Percentiles rank a stretch among this genome's conserved stretches.
phyloP scores from a whole-genome alignment of 2,329 filamentous ascomycete genomes.

The Talaromyces islandicus region DNA sequence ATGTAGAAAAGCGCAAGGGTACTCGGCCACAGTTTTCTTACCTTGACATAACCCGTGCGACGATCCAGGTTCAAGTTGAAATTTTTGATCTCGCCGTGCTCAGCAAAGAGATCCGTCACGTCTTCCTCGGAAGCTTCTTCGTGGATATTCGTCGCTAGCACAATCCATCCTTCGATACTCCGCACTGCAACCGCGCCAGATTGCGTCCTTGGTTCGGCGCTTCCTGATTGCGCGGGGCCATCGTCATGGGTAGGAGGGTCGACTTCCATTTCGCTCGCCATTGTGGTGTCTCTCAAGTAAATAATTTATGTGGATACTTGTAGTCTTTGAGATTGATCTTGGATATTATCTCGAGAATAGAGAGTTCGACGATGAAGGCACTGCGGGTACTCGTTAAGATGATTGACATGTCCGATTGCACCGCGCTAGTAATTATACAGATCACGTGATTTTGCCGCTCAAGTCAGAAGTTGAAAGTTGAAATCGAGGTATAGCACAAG shows the following conservation, averaged over 20 bases:
- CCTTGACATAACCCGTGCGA: conserved; percentile 63
- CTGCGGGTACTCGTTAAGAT: background rate
- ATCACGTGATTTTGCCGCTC: background rate
- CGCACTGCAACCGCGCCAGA: conserved; percentile 52
- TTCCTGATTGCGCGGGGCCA: conserved; percentile 22
- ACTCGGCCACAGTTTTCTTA: conserved; percentile 26
- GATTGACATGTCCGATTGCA: background rate
- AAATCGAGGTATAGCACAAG: too few relatives aligned
- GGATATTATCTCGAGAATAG: background rate
- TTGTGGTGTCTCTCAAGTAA: conserved; percentile 12
- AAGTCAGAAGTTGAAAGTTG: background rate
- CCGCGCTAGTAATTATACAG: background rate
- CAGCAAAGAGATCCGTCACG: conserved; percentile 59
- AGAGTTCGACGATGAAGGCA: background rate
- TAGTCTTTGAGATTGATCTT: background rate
- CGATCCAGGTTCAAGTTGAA: conserved; percentile 61
- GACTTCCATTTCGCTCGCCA: conserved; percentile 43
- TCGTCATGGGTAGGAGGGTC: conserved; percentile 34
- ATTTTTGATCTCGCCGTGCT: conserved; percentile 63
- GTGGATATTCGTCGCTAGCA: conserved; percentile 63
- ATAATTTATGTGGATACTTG: background rate
- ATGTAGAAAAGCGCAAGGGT: background rate
- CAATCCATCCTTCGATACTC: conserved; percentile 64
- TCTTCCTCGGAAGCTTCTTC: conserved; percentile 65
- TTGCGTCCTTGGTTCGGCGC: conserved; percentile 38